Evolutionary conservation across 768 basidiomycete genomes (phyloP).

Genomic region (Pulveroboletus frians): DNA sequence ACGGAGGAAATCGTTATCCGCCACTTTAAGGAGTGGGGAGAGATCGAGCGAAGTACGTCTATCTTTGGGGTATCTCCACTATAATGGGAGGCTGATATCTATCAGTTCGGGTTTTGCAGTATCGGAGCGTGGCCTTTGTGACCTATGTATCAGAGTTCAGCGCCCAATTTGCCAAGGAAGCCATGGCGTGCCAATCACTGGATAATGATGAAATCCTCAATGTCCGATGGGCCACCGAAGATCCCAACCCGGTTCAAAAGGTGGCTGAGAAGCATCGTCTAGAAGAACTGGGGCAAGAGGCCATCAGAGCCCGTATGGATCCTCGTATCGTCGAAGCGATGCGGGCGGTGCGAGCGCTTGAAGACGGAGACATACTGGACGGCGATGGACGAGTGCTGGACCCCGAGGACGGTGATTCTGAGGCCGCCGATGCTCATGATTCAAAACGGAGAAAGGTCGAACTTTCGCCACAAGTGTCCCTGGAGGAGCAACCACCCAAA

Average conservation of each 20-base stretch:
- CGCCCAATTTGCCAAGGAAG: conserved; percentile 96
- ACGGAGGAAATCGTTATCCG: conserved; percentile 86
- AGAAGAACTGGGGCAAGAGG: conserved; percentile 80
- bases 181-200: conserved; percentile 97
- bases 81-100: conserved; percentile 5
- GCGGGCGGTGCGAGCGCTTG: conserved; percentile 78
- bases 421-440: conserved; percentile 32
- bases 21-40: conserved; percentile 96
- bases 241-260: conserved; percentile 91
- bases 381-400: conserved; percentile 35
- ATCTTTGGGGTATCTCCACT: background rate
- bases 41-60: conserved; percentile 81
- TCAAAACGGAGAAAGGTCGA: conserved; percentile 35
- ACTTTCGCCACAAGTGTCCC: conserved; percentile 24
- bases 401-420: conserved; percentile 30
- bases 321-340: conserved; percentile 87
- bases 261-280: conserved; percentile 79
- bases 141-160: conserved; percentile 83
- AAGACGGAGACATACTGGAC: conserved; percentile 59
- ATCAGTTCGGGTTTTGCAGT: conserved; percentile 83
- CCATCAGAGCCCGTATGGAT: conserved; percentile 81
- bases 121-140: conserved; percentile 95
- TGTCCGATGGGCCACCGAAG: conserved; percentile 98
- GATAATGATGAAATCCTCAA: conserved; percentile 98
- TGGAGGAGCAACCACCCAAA: conserved; percentile 31